A percentile compares a stretch with the other conserved stretches of the same genome.
phyloP scores from a whole-genome alignment of 768 basidiomycete species.

The Strobilomyces dryophilus region DNA sequence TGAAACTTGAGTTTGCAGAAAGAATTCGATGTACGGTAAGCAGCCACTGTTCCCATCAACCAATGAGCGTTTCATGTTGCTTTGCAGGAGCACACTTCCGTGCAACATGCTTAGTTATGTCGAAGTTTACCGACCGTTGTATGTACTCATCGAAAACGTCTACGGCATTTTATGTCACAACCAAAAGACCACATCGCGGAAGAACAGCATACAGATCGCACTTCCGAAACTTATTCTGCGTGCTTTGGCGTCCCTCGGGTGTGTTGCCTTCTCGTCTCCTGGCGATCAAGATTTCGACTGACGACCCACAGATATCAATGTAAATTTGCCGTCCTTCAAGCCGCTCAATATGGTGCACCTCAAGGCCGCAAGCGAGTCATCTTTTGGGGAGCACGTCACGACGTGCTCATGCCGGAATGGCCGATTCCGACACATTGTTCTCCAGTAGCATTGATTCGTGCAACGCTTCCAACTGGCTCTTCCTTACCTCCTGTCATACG shows the following conservation, averaged over 20 bases:
- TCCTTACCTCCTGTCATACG: conserved; percentile 42
- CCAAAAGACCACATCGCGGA: conserved; percentile 38
- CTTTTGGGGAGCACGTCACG: conserved; percentile 61
- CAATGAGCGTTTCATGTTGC: background rate
- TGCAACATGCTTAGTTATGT: conserved; percentile 70
- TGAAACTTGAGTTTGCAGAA: conserved; percentile 33
- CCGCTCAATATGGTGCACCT: conserved; percentile 68
- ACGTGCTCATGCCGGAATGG: conserved; percentile 53
- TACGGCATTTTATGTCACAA: conserved; percentile 51
- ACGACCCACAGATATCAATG: conserved; percentile 51
- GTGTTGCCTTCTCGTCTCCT: conserved; percentile 17
- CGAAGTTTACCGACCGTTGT: conserved; percentile 59
- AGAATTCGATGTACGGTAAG: conserved; percentile 57
- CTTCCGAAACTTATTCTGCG: conserved; percentile 66
- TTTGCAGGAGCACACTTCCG: conserved; percentile 52
- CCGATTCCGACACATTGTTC: conserved; percentile 61
- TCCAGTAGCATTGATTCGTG: conserved; percentile 30
- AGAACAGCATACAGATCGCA: conserved; percentile 44
- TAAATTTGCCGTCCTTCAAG: conserved; percentile 60
- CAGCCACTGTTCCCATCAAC: background rate
- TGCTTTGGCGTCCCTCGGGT: conserved; percentile 62
- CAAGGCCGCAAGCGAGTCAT: conserved; percentile 66
- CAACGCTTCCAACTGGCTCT: conserved; percentile 43
- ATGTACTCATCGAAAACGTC: conserved; percentile 74
- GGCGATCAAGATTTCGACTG: background rate